Percentiles rank a stretch among this genome's conserved stretches.
These are phyloP conservation scores for Claviceps spartinae DNA, from an alignment of 2,329 filamentous ascomycete species.

Conservation along the genomic window DNA sequence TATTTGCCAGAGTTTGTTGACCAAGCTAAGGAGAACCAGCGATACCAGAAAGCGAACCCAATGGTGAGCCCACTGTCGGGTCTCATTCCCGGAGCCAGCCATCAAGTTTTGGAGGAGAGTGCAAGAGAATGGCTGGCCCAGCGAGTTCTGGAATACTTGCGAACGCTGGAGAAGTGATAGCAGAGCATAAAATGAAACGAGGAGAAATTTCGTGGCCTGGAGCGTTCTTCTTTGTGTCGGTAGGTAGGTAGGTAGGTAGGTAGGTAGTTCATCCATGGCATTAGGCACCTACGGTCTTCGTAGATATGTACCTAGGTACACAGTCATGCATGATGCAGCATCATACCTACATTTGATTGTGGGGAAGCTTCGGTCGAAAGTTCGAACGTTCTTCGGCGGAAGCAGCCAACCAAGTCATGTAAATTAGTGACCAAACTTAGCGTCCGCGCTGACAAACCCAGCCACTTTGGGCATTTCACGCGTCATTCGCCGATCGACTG, in stretches of 20 bases:
- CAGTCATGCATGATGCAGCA: not conserved
- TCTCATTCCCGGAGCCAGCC: slow-evolving; percentile 37
- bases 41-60: slow-evolving; percentile 37
- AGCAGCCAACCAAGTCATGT: not conserved
- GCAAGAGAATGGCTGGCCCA: slow-evolving; percentile 36
- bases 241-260: no score
- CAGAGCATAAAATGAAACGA: not conserved
- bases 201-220: not conserved
- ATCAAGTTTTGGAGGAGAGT: slow-evolving; percentile 32
- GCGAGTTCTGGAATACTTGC: slow-evolving; percentile 33
- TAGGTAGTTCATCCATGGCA: no score
- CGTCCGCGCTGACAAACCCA: slow-evolving; percentile 7
- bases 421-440: slow-evolving; percentile 1
- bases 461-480: not conserved
- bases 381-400: not conserved
- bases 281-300: no score
- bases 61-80: slow-evolving; percentile 37
- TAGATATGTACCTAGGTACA: no score
- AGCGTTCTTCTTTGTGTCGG: no score
- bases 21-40: slow-evolving; percentile 40
- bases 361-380: not conserved
- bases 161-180: slow-evolving; percentile 10
- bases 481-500: not conserved
- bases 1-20: slow-evolving; percentile 46
- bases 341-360: not conserved